These are phyloP conservation scores for Serendipita indica DNA, from an alignment of 768 basidiomycete genomes.

Conservation along the genomic window DNA sequence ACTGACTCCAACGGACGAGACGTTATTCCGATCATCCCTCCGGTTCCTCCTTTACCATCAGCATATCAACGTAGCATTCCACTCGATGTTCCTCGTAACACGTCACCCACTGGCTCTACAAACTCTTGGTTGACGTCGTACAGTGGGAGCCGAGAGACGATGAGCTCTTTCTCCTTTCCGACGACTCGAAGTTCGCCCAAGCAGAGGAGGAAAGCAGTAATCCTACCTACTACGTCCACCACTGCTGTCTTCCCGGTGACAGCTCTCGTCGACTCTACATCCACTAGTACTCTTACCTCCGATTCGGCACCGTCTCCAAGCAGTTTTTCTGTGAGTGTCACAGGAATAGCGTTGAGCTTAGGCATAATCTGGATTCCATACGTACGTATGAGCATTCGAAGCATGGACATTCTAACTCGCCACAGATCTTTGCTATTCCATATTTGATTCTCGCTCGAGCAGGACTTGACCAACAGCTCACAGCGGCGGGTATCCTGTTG, in stretches of 20 bases:
- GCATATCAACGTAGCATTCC: conserved; percentile 36
- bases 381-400: conserved; percentile 29
- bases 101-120: conserved; percentile 47
- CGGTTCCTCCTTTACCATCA: conserved; percentile 41
- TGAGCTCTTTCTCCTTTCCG: conserved; percentile 60
- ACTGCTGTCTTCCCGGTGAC: not conserved
- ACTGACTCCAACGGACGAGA: too few relatives aligned
- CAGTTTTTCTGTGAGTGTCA: too few relatives aligned
- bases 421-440: conserved; percentile 45
- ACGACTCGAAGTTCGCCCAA: conserved; percentile 23
- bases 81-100: conserved; percentile 31
- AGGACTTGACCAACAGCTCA: conserved; percentile 25
- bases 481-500: conserved; percentile 34
- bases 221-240: not conserved
- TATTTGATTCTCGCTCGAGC: conserved; percentile 35
- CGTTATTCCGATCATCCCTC: conserved; percentile 35
- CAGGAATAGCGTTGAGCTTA: too few relatives aligned
- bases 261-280: too few relatives aligned
- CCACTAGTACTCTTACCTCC: too few relatives aligned
- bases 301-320: too few relatives aligned
- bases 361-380: conserved; percentile 53
- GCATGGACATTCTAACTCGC: conserved; percentile 2
- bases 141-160: conserved; percentile 38
- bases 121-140: conserved; percentile 61
- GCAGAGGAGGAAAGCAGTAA: not conserved